These are phyloP conservation scores for Phytophthora pistaciae DNA, from an alignment of 352 stramenopile genomes.

Conservation along the genomic window DNA sequence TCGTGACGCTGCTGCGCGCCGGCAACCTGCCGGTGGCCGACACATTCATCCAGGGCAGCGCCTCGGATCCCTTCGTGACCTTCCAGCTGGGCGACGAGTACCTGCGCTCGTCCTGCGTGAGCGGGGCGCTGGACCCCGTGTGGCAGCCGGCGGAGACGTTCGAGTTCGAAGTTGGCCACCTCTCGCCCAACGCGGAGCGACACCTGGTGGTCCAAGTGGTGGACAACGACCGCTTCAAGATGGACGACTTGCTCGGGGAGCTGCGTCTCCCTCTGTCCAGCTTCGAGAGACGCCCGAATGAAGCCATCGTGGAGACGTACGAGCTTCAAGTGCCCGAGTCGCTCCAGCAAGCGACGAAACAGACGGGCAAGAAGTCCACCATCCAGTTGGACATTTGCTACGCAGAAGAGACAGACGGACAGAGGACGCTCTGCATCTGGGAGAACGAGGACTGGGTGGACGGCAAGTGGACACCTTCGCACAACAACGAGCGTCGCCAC, in stretches of 20 bases:
- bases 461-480: slow-evolving; percentile 52
- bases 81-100: slow-evolving; percentile 62
- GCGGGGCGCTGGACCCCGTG: slow-evolving; percentile 61
- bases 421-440: slow-evolving; percentile 68
- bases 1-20: slow-evolving; percentile 72
- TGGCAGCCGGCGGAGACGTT: slow-evolving; percentile 82
- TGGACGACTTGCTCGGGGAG: slow-evolving; percentile 68
- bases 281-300: slow-evolving; percentile 60
- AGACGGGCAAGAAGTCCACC: slow-evolving; percentile 55
- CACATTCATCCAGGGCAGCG: slow-evolving; percentile 55
- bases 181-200: slow-evolving; percentile 27
- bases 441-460: slow-evolving; percentile 73
- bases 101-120: slow-evolving; percentile 61
- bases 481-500: slow-evolving; percentile 62
- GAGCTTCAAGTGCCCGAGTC: slow-evolving; percentile 53
- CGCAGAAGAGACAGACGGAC: slow-evolving; percentile 53
- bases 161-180: slow-evolving; percentile 70
- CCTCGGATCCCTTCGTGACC: slow-evolving; percentile 80
- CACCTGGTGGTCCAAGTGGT: slow-evolving; percentile 68
- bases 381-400: slow-evolving; percentile 47
- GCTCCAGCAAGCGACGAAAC: slow-evolving; percentile 47
- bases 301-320: slow-evolving; percentile 59
- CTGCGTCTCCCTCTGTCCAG: slow-evolving; percentile 58
- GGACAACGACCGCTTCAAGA: slow-evolving; percentile 76
- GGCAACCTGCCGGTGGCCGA: slow-evolving; percentile 77